phyloP scores from a whole-genome alignment of 129 eudicot species.

The Silybum marianum region DNA sequence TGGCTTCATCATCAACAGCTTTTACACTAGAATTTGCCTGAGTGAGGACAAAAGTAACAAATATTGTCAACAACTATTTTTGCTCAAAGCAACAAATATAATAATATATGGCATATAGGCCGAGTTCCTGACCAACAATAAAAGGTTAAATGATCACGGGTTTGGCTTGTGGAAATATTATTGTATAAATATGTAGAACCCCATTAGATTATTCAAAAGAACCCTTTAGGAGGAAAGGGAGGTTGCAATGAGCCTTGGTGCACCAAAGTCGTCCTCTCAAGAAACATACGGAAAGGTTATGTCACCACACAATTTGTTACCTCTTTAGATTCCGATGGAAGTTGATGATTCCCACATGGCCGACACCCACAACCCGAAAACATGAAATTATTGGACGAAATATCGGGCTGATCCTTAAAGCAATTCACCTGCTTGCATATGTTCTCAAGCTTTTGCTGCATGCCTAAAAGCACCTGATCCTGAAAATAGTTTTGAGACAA shows the following conservation, averaged over 20 bases:
- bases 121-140: neutral
- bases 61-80: neutral
- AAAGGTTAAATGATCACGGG: too few relatives aligned
- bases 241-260: too few relatives aligned
- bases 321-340: constrained; percentile 22
- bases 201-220: too few relatives aligned
- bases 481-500: constrained; percentile 22
- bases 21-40: constrained; percentile 40
- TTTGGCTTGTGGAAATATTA: too few relatives aligned
- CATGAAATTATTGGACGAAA: neutral
- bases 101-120: neutral
- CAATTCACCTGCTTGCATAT: constrained; percentile 55
- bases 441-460: constrained; percentile 69
- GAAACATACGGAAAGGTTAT: too few relatives aligned
- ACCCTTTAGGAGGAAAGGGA: neutral
- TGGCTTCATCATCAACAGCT: constrained; percentile 26
- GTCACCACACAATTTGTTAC: constrained; percentile 31
- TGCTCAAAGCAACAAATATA: neutral
- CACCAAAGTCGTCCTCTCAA: too few relatives aligned
- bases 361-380: constrained; percentile 41
- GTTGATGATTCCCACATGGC: constrained; percentile 45
- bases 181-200: neutral
- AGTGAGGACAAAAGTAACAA: neutral
- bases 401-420: constrained; percentile 50
- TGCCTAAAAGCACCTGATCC: constrained; percentile 60